Conservation (phyloP, 495 filamentous ascomycete species). For the Oleoguttula mirabilis region DNA sequence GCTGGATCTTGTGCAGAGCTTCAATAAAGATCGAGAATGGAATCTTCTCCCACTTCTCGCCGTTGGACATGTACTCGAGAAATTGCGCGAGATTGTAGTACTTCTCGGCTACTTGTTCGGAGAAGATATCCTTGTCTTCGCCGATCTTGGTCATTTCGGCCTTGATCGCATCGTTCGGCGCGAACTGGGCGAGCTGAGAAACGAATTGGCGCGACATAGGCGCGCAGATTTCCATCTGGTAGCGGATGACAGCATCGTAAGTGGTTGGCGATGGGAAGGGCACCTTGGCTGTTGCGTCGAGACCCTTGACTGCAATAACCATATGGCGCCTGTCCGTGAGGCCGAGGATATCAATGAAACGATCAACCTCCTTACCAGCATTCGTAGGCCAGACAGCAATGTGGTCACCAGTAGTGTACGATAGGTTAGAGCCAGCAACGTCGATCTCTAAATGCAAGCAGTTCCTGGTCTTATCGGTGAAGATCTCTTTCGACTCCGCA, state of each 20-base stretch:
- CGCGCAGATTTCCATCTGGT: conserved; percentile 94
- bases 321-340: conserved; percentile 63
- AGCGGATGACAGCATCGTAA: conserved; percentile 84
- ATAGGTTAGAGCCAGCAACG: conserved; percentile 71
- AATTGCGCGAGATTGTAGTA: conserved; percentile 86
- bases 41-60: conserved; percentile 64
- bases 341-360: conserved; percentile 70
- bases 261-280: conserved; percentile 96
- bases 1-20: conserved; percentile 85
- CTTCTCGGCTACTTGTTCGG: conserved; percentile 67
- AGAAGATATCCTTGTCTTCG: conserved; percentile 92
- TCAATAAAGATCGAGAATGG: conserved; percentile 95
- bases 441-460: conserved; percentile 97
- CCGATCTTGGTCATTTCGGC: conserved; percentile 79
- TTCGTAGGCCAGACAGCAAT: conserved; percentile 97
- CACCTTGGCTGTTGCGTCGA: conserved; percentile 92
- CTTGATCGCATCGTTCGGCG: conserved; percentile 72
- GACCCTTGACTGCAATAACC: conserved; percentile 81
- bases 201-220: conserved; percentile 95
- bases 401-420: conserved; percentile 94
- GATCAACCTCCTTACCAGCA: conserved; percentile 80
- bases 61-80: conserved; percentile 57
- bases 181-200: conserved; percentile 73
- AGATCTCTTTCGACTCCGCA: conserved; percentile 75
- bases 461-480: conserved; percentile 84